A percentile compares a stretch with the other conserved stretches of the same genome.
Evolutionary conservation across 139 green algal genomes (phyloP).

Genomic region (Coccomyxa sp.): DNA sequence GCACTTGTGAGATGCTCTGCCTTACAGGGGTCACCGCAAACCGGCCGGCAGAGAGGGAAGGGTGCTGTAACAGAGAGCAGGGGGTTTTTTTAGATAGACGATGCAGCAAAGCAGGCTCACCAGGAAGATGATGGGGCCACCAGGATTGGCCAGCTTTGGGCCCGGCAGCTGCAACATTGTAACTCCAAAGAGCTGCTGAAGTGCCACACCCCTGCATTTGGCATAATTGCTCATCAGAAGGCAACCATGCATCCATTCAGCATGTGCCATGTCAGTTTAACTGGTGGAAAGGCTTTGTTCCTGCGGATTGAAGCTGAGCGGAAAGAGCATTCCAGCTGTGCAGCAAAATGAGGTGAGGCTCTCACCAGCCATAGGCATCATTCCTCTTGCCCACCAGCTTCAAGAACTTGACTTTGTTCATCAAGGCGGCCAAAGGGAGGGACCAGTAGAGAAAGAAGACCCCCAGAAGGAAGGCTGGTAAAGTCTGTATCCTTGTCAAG

Average conservation of each 20-base stretch:
- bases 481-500: background rate
- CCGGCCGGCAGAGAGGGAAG: too few relatives aligned
- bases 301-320: too few relatives aligned
- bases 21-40: too few relatives aligned
- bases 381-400: slow-evolving; percentile 41
- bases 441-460: slow-evolving; percentile 62
- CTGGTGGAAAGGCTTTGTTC: too few relatives aligned
- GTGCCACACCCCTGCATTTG: slow-evolving; percentile 37
- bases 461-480: slow-evolving; percentile 39
- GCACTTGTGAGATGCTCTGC: background rate
- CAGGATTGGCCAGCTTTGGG: slow-evolving; percentile 39
- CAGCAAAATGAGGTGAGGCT: background rate
- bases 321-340: too few relatives aligned
- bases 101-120: background rate
- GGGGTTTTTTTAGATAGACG: too few relatives aligned
- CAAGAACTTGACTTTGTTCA: slow-evolving; percentile 42
- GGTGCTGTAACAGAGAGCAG: too few relatives aligned
- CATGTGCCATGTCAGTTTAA: background rate
- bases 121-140: slow-evolving; percentile 59
- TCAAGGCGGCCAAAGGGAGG: slow-evolving; percentile 32
- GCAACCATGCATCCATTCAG: slow-evolving; percentile 19
- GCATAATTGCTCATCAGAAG: slow-evolving; percentile 12
- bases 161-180: slow-evolving; percentile 31
- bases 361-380: slow-evolving; percentile 60
- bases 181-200: slow-evolving; percentile 36